These are phyloP conservation scores for Pseudopithomyces maydicus DNA, from an alignment of 2,329 filamentous ascomycete genomes.

Conservation along the genomic window DNA sequence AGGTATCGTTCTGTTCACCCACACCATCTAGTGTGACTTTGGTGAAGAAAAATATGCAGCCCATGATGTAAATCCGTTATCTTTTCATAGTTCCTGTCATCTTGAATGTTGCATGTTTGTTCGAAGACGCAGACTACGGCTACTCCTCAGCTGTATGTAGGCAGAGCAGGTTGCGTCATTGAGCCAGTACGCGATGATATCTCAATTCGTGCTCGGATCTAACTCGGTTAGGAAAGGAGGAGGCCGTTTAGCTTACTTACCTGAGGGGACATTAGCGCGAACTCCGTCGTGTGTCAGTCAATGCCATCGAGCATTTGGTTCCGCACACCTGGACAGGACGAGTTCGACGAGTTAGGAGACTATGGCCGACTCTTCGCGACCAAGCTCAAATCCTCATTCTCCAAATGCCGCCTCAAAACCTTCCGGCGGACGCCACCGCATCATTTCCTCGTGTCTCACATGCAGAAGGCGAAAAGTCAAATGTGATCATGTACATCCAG, in stretches of 20 bases:
- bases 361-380: constrained; percentile 32
- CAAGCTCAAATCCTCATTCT: constrained; percentile 27
- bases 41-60: too few species aligned
- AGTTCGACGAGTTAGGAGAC: constrained; percentile 4
- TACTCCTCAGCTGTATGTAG: not conserved
- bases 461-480: constrained; percentile 46
- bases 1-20: too few species aligned
- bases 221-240: not conserved
- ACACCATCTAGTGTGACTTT: too few species aligned
- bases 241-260: not conserved
- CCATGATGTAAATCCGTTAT: not conserved
- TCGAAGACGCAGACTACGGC: too few species aligned
- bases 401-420: constrained; percentile 28
- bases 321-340: not conserved
- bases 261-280: not conserved
- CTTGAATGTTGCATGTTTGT: too few species aligned
- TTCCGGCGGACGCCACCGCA: constrained; percentile 38
- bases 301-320: not conserved
- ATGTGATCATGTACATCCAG: constrained; percentile 45
- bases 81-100: too few species aligned
- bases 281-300: not conserved
- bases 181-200: too few species aligned
- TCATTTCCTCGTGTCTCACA: constrained; percentile 46
- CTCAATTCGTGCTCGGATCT: not conserved
- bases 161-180: not conserved